phyloP scores from a whole-genome alignment of 1,284 basidiomycete genomes.

The Exobasidium cylindrosporum region DNA sequence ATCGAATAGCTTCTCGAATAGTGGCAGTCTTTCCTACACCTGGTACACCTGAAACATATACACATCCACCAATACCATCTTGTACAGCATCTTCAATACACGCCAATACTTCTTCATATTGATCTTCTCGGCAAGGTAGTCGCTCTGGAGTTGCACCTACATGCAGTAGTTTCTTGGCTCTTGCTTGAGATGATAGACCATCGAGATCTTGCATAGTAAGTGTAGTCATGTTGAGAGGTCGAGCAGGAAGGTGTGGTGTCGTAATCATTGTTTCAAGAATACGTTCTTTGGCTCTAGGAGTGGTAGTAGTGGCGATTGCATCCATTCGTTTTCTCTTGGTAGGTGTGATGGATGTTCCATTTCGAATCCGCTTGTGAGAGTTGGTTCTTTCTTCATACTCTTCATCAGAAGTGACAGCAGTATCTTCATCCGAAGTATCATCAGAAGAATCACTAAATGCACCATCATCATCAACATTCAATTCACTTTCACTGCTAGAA shows the following conservation, averaged over 20 bases:
- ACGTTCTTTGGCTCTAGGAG: constrained; percentile 9
- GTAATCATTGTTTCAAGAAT: constrained; percentile 7
- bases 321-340: constrained; percentile 6
- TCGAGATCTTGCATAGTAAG: constrained; percentile 24
- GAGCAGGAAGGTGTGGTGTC: constrained; percentile 25
- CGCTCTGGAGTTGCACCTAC: constrained; percentile 88
- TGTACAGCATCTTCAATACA: constrained; percentile 82
- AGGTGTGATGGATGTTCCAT: background rate
- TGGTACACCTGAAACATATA: constrained; percentile 90
- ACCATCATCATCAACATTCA: background rate
- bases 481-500: background rate
- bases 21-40: constrained; percentile 90
- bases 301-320: constrained; percentile 4
- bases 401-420: constrained; percentile 10
- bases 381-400: constrained; percentile 10
- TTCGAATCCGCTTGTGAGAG: background rate
- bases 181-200: constrained; percentile 33
- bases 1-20: constrained; percentile 85
- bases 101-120: constrained; percentile 74
- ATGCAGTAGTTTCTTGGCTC: constrained; percentile 66
- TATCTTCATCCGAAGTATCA: constrained; percentile 1
- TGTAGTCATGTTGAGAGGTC: constrained; percentile 34
- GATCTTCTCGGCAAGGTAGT: constrained; percentile 83
- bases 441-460: background rate
- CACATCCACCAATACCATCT: constrained; percentile 87